Percentiles rank a stretch among this genome's conserved stretches.
Conservation (phyloP, 1,284 basidiomycete genomes). For the Ganoderma sinense region DNA sequence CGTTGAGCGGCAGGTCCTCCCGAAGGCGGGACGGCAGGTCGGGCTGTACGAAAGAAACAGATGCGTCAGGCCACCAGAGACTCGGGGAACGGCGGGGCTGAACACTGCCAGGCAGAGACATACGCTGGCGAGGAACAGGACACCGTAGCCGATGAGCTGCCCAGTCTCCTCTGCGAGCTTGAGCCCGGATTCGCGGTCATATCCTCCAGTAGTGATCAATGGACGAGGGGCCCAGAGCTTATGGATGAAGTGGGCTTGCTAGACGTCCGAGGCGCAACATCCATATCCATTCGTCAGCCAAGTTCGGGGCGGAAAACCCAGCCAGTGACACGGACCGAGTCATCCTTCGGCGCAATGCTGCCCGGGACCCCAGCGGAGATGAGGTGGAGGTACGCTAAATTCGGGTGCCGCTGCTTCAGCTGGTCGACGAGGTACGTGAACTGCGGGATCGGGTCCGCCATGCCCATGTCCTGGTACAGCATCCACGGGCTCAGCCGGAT, state of each 20-base stretch:
- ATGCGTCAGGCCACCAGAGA: neutral
- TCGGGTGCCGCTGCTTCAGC: constrained; percentile 48
- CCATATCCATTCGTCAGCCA: neutral
- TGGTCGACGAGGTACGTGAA: constrained; percentile 47
- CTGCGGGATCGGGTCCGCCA: constrained; percentile 54
- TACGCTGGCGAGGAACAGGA: constrained; percentile 54
- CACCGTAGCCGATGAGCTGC: constrained; percentile 52
- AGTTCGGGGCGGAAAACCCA: neutral
- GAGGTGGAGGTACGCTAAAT: constrained; percentile 65
- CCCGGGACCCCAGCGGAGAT: constrained; percentile 45
- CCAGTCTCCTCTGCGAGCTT: constrained; percentile 40
- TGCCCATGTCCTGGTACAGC: constrained; percentile 30
- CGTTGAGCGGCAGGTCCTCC: constrained; percentile 24
- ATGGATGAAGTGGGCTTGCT: constrained; percentile 35
- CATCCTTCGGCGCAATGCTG: constrained; percentile 19
- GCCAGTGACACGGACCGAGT: constrained; percentile 1
- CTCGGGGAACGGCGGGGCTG: neutral
- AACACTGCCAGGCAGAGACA: neutral
- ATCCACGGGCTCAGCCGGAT: constrained; percentile 42
- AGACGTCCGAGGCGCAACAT: neutral
- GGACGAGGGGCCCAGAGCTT: constrained; percentile 37
- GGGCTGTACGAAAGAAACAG: constrained; percentile 16
- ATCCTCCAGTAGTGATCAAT: constrained; percentile 45
- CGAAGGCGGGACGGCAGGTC: constrained; percentile 27
- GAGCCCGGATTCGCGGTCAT: constrained; percentile 27